Evolutionary conservation across 805 yeast species (phyloP), one percentile per base, ranked within the genome.

Genomic region (Monosporozyma siamensis): DNA sequence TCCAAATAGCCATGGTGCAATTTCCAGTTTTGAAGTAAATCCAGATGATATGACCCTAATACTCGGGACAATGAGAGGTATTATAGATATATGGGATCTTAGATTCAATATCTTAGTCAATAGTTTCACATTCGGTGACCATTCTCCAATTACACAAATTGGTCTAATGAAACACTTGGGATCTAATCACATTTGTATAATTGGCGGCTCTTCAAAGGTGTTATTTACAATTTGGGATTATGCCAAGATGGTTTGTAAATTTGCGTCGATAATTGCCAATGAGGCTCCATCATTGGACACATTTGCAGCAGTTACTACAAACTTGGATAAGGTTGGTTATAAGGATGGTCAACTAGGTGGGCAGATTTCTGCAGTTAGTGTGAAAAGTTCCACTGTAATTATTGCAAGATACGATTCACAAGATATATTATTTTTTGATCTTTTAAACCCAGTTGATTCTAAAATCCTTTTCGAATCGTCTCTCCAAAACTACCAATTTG

Each of bases 61-160:
- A 7, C 56, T 82, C 2, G 97, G 96, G 0, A 85, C 96, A 0
- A 65, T 74, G 0, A 73, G 72, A 31, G 97, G 97, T 1, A 65
- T 80, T 1, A 56, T 92, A 24, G 79, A 78, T 48, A 61, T 90
- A 12, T 88, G 95, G 95, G 96, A 88, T 58, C 49, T 84, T 27
- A 66, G 94, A 42, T 85, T 87, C 57, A 69, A 69, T 27, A 45
- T 82, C 0, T 64, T 73, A 34, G 64, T 86, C 27, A 78, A 74
- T 46, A 67, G 80, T 1, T 82, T 87, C 78, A 71, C 72, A 8
- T 70, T 86, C 36, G 72, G 69, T 32, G 65, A 67, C 11, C 68
- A 69, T 4, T 61, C 55, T 18, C 74, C 81, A 1, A 77, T 87
- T 7, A 64, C 66, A 8, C 60, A 69, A 23, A 54, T 87, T 8